phyloP scores from a whole-genome alignment of 768 basidiomycete genomes.

The Naganishia vishniacii region DNA sequence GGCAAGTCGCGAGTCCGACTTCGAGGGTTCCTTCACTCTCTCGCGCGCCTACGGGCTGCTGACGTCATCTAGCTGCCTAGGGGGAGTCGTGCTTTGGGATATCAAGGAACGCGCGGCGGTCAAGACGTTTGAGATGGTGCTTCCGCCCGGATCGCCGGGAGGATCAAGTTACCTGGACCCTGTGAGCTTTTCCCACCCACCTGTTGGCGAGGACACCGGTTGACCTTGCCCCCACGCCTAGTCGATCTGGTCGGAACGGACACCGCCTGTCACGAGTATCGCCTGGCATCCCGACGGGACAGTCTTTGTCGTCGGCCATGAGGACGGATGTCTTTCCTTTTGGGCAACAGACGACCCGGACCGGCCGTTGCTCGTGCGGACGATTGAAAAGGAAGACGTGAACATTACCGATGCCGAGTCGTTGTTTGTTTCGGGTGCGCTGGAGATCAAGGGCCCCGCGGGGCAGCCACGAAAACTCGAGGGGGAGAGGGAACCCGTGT shows the following conservation, averaged over 20 bases:
- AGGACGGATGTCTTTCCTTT: constrained; percentile 75
- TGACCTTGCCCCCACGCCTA: constrained; percentile 44
- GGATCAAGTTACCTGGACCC: constrained; percentile 60
- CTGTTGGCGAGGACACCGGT: background rate
- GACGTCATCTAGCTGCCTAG: constrained; percentile 41
- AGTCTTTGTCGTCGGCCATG: constrained; percentile 71
- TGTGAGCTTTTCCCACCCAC: constrained; percentile 49
- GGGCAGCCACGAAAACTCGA: constrained; percentile 26
- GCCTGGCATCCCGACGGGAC: constrained; percentile 67
- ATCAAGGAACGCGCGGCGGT: constrained; percentile 47
- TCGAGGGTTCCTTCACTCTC: too few relatives aligned
- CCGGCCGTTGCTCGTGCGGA: constrained; percentile 67
- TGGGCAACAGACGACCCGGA: constrained; percentile 76
- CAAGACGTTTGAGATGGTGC: constrained; percentile 62
- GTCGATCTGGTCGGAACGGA: constrained; percentile 66
- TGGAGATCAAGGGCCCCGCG: constrained; percentile 35
- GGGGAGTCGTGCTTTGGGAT: constrained; percentile 51
- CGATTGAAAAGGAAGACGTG: constrained; percentile 54
- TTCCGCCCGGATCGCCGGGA: constrained; percentile 74
- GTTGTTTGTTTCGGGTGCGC: constrained; percentile 48
- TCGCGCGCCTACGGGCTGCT: too few relatives aligned
- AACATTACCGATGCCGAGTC: constrained; percentile 51
- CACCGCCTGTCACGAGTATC: constrained; percentile 64
- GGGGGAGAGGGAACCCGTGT: constrained; percentile 65
- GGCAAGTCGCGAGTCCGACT: constrained; percentile 54